phyloP scores from a whole-genome alignment of 176 grass and related monocot genomes.

The Eragrostis nindensis region DNA sequence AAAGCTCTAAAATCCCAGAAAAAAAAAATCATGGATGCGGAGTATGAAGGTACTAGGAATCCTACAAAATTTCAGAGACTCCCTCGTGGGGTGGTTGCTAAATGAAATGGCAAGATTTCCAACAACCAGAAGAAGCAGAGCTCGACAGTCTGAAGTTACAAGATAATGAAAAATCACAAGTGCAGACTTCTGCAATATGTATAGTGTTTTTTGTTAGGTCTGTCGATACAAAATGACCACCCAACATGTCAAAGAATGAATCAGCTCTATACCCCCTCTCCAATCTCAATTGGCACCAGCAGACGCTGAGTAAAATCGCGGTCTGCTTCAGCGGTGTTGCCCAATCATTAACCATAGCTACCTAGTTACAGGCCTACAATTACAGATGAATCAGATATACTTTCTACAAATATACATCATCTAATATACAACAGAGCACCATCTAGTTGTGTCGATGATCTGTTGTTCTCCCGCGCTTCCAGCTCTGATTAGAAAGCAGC shows the following conservation, averaged over 20 bases:
- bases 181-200: not conserved
- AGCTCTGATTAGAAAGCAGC: conserved; percentile 51
- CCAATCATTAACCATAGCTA: not conserved
- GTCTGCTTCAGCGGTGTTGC: conserved; percentile 20
- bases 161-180: not conserved
- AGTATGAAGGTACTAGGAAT: no score
- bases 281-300: conserved; percentile 26
- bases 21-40: no score
- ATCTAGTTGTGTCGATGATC: not conserved
- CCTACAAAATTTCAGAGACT: no score
- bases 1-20: no score
- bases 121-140: not conserved
- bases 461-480: not conserved
- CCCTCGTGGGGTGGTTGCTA: no score
- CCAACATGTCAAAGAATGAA: conserved; percentile 22
- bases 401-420: conserved; percentile 45
- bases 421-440: not conserved
- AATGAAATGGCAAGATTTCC: no score
- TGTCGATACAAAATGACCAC: conserved; percentile 20
- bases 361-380: conserved; percentile 31
- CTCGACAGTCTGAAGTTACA: not conserved
- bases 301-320: conserved; percentile 46
- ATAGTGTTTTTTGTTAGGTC: not conserved
- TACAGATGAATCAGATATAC: conserved; percentile 38
- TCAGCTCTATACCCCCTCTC: conserved; percentile 24